These are phyloP conservation scores for Candida albicans DNA, from an alignment of 1,139 yeast genomes.

Conservation along the genomic window DNA sequence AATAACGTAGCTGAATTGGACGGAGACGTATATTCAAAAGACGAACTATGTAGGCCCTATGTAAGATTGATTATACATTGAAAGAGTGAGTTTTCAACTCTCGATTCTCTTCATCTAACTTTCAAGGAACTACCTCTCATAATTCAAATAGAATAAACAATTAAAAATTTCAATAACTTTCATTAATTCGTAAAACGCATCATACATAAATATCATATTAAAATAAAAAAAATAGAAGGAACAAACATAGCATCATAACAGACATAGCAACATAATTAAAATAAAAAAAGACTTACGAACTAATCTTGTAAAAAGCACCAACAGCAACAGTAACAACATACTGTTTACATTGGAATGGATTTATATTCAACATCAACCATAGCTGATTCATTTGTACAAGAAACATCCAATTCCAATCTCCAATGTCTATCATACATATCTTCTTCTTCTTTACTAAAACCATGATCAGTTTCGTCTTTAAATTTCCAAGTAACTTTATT, in stretches of 20 bases:
- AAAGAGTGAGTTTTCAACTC: too few species aligned
- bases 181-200: conserved; percentile 6
- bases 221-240: not conserved
- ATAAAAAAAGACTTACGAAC: not conserved
- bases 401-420: conserved; percentile 56
- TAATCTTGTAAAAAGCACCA: not conserved
- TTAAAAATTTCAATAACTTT: not conserved
- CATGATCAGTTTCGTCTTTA: conserved; percentile 53
- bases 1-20: too few species aligned
- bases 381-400: conserved; percentile 60
- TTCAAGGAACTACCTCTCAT: too few species aligned
- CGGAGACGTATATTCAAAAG: conserved; percentile 1
- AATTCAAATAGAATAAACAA: not conserved
- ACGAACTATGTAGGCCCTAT: too few species aligned
- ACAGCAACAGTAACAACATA: not conserved
- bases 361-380: conserved; percentile 59
- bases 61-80: not conserved
- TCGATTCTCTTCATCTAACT: too few species aligned
- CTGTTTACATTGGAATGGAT: conserved; percentile 36
- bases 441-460: conserved; percentile 49
- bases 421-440: conserved; percentile 52
- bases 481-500: conserved; percentile 52
- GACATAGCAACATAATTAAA: not conserved
- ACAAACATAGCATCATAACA: not conserved
- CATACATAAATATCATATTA: not conserved